These are phyloP conservation scores for Sugiyamaella boreocaroliniensis DNA, from an alignment of 805 yeast species.

Conservation along the genomic window DNA sequence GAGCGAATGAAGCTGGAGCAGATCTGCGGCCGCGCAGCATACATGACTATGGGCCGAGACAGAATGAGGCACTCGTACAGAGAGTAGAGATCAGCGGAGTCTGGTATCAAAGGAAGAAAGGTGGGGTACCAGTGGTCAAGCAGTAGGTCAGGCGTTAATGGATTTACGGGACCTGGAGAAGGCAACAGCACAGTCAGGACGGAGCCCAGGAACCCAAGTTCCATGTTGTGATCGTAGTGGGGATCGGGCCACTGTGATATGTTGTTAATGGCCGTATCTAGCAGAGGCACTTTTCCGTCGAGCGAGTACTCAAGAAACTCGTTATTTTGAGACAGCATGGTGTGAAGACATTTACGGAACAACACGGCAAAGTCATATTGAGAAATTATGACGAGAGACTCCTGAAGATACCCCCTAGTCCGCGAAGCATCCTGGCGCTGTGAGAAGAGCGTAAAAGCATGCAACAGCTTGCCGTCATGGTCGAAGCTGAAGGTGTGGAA, in stretches of 20 bases:
- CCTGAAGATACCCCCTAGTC: conserved; percentile 24
- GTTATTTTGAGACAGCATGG: conserved; percentile 7
- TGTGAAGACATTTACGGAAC: conserved; percentile 17
- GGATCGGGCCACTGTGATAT: conserved; percentile 24
- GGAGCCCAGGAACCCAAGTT: conserved; percentile 18
- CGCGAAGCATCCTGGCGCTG: conserved; percentile 14
- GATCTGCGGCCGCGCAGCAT: conserved; percentile 20
- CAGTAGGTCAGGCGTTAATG: conserved; percentile 2
- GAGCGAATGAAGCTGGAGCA: conserved; percentile 19
- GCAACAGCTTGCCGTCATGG: conserved; percentile 2
- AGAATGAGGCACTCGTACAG: conserved; percentile 20
- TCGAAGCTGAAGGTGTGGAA: conserved; percentile 18
- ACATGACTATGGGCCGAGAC: conserved; percentile 16
- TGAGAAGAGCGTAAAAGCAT: conserved; percentile 20
- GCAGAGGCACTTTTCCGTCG: conserved; percentile 19
- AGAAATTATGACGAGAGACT: conserved; percentile 22
- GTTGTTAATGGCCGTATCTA: conserved; percentile 22
- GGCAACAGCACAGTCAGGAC: conserved; percentile 10
- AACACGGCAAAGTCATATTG: conserved; percentile 16
- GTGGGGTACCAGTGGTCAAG: conserved; percentile 15
- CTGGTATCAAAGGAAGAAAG: conserved; percentile 5
- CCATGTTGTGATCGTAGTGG: conserved; percentile 5
- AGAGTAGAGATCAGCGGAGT: conserved; percentile 17
- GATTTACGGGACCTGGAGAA: conserved; percentile 3
- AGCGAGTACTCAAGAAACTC: conserved; percentile 8